A percentile compares a stretch with the other conserved stretches of the same genome.
Evolutionary conservation across 2,329 filamentous ascomycete species (phyloP).

Genomic region (Alternaria ethzedia): DNA sequence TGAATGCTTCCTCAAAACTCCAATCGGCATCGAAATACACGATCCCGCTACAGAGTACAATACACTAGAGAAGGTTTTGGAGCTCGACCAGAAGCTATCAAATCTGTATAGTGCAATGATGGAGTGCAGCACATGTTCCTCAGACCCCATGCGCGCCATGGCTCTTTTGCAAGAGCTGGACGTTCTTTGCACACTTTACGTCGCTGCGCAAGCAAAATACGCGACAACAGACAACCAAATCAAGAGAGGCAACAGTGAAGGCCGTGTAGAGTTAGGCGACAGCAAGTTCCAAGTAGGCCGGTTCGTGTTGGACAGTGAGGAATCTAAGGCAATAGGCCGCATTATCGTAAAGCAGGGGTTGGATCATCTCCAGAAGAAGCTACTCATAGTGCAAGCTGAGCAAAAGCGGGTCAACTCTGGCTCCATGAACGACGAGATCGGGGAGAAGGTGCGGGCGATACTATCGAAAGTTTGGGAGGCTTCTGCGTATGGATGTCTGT

Average conservation of each 20-base stretch:
- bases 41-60: neutral
- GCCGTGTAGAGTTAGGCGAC: neutral
- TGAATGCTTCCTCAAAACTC: neutral
- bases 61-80: neutral
- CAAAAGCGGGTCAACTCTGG: neutral
- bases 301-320: neutral
- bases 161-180: neutral
- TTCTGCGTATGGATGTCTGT: neutral
- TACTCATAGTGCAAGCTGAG: neutral
- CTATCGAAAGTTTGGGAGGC: neutral
- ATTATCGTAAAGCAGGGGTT: neutral
- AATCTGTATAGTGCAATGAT: neutral
- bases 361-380: neutral
- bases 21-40: neutral
- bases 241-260: neutral
- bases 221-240: neutral
- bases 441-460: neutral
- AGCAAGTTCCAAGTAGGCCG: neutral
- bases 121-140: neutral
- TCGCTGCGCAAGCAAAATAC: neutral
- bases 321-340: neutral
- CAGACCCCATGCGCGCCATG: neutral
- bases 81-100: neutral
- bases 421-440: neutral
- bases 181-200: neutral